Percentiles rank a stretch among this genome's conserved stretches.
Evolutionary conservation across 1,139 yeast species (phyloP).

Genomic region (Sugiyamaella novakii): DNA sequence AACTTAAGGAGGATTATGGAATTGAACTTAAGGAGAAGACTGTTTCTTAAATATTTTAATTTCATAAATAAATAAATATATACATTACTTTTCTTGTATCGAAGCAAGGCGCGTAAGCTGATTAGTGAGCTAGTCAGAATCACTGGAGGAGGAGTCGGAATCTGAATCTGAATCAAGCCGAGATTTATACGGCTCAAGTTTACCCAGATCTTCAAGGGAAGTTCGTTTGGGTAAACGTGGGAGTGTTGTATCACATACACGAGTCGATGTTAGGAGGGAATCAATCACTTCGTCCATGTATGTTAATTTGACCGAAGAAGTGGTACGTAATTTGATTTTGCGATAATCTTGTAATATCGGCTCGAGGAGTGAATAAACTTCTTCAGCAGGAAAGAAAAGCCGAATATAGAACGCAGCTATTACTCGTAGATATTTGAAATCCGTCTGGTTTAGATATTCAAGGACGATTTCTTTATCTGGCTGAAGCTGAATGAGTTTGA

Average conservation of each 20-base stretch:
- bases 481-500: constrained; percentile 63
- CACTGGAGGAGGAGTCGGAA: constrained; percentile 6
- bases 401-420: constrained; percentile 61
- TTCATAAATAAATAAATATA: constrained; percentile 11
- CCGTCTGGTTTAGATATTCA: constrained; percentile 55
- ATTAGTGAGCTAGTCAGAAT: neutral
- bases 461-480: constrained; percentile 57
- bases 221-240: constrained; percentile 58
- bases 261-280: constrained; percentile 49
- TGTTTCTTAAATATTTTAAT: constrained; percentile 30
- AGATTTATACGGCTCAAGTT: constrained; percentile 44
- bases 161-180: constrained; percentile 37
- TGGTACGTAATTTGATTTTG: constrained; percentile 47
- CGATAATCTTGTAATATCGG: constrained; percentile 57
- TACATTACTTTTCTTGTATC: no score
- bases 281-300: constrained; percentile 67
- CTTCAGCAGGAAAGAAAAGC: constrained; percentile 49
- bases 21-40: constrained; percentile 86
- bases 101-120: no score
- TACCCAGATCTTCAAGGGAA: constrained; percentile 45
- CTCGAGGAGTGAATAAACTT: constrained; percentile 56
- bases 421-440: constrained; percentile 69
- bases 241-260: constrained; percentile 61
- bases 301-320: constrained; percentile 42
- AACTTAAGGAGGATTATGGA: constrained; percentile 85